Evolutionary conservation across 768 basidiomycete species (phyloP).

Genomic region (Termitomyces sp.): DNA sequence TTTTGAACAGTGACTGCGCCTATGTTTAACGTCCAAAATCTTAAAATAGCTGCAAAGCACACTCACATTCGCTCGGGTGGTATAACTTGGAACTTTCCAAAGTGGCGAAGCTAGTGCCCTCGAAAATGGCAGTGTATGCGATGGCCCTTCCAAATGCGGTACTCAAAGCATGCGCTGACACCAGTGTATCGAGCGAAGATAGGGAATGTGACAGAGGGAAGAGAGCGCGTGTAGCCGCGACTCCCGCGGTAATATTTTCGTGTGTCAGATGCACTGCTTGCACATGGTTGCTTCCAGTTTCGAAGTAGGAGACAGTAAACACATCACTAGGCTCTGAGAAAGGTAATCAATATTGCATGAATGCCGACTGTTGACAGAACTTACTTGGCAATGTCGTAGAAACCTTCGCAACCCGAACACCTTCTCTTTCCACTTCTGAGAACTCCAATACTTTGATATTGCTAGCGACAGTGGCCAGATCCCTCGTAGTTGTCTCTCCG

Average conservation of each 20-base stretch:
- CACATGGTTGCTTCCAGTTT: constrained; percentile 43
- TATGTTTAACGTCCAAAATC: not conserved
- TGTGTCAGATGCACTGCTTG: constrained; percentile 70
- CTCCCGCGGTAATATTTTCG: constrained; percentile 83
- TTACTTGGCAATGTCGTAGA: constrained; percentile 47
- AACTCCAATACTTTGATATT: constrained; percentile 58
- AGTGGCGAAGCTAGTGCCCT: constrained; percentile 69
- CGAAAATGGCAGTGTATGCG: constrained; percentile 72
- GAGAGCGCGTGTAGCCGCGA: constrained; percentile 70
- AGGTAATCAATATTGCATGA: constrained; percentile 2
- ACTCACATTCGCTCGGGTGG: constrained; percentile 36
- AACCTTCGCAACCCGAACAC: constrained; percentile 41
- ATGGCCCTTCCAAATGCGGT: constrained; percentile 77
- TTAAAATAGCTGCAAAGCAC: too few relatives aligned
- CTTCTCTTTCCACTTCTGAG: constrained; percentile 66
- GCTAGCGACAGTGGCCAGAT: constrained; percentile 40
- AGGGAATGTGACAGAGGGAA: constrained; percentile 69
- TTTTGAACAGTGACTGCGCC: constrained; percentile 15
- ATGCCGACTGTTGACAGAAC: constrained; percentile 17
- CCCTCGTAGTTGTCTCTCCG: constrained; percentile 48
- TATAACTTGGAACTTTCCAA: constrained; percentile 51
- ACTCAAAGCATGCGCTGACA: constrained; percentile 68
- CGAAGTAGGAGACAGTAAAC: constrained; percentile 64
- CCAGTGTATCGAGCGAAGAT: constrained; percentile 68
- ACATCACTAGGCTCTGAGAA: constrained; percentile 51